These are phyloP conservation scores for Paracorniculantispora psalliotae DNA, from an alignment of 2,329 filamentous ascomycete genomes.

Conservation along the genomic window DNA sequence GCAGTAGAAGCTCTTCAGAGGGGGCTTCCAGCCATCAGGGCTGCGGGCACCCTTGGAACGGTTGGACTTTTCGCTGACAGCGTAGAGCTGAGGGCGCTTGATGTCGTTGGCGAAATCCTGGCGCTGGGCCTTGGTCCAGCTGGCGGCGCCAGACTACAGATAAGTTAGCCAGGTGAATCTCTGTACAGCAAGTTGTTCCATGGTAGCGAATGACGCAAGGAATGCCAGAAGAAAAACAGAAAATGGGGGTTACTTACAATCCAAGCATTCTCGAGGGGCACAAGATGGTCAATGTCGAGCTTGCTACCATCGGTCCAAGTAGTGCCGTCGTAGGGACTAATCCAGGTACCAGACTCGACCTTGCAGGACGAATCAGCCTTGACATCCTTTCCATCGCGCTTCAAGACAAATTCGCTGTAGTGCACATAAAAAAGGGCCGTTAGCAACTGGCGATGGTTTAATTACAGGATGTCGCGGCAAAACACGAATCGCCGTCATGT, in stretches of 20 bases:
- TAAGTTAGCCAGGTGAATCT: not conserved
- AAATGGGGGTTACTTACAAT: conserved; percentile 42
- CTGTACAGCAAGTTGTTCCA: not conserved
- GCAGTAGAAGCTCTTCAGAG: conserved; percentile 65
- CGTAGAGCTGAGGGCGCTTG: conserved; percentile 68
- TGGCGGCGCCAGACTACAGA: conserved; percentile 59
- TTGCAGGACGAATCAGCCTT: conserved; percentile 54
- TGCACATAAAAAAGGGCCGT: not conserved
- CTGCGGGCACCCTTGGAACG: conserved; percentile 66
- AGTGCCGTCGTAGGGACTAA: conserved; percentile 67
- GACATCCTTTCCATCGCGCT: conserved; percentile 66
- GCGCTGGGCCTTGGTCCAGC: conserved; percentile 65
- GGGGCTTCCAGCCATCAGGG: conserved; percentile 73
- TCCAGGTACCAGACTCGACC: conserved; percentile 63
- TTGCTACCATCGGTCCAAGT: conserved; percentile 64
- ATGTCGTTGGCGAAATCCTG: conserved; percentile 74
- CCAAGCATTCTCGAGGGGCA: conserved; percentile 78
- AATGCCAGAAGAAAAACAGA: too few species aligned
- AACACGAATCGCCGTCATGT: not conserved
- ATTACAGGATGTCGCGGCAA: not conserved
- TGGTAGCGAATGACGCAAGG: too few species aligned
- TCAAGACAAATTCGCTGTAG: conserved; percentile 59
- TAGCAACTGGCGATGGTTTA: not conserved
- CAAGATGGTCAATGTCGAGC: conserved; percentile 79
- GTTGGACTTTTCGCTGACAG: conserved; percentile 75